Base-by-base conservation (phyloP, 2,329 filamentous ascomycete genomes). In the Fusarium torulosum region DNA sequence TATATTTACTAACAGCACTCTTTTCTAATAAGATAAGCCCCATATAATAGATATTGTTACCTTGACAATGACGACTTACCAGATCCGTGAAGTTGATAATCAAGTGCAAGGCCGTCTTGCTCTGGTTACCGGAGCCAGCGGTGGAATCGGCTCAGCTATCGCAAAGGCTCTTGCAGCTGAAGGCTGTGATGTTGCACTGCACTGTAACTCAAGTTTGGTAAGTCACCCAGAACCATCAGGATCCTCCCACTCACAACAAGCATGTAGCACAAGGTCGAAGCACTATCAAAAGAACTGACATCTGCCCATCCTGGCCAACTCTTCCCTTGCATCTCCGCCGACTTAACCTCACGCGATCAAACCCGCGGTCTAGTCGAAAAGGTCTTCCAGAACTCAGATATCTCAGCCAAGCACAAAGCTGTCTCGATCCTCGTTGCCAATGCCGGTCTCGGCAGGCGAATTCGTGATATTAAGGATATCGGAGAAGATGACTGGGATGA, bases 401-500 rank as follows among this genome's bases (percentile, higher is more conserved):
- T 45, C 3, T 44, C 65, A 4, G 19, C 55, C 4, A 69, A 68
- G 17, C 65, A 68, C 1, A 60, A 44, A 4, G 72, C 74, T 33
- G 54, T 78, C 0, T 78, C 75, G 0, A 68, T 78, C 4, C 71
- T 78, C 1, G 73, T 78, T 3, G 76, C 76, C 3, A 78, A 78
- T 19, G 76, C 76, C 0, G 77, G 77, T 0, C 49, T 77, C 0
- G 76, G 76, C 0, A 75, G 68, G 9, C 73, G 77, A 1, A 77
- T 79, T 17, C 72, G 77, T 3, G 76, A 79, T 21, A 63, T 76
- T 6, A 60, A 67, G 3, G 71, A 79, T 11, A 78, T 79, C 8
- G 67, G 64, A 40, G 77, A 79, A 51, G 76, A 78, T 7, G 76
- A 78, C 42, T 79, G 77, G 77, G 77, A 79, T 54, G 64, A 74